Percentiles rank a stretch among this genome's conserved stretches.
Conservation (phyloP, 345 rosid genomes). For the Carallia brachiata region DNA sequence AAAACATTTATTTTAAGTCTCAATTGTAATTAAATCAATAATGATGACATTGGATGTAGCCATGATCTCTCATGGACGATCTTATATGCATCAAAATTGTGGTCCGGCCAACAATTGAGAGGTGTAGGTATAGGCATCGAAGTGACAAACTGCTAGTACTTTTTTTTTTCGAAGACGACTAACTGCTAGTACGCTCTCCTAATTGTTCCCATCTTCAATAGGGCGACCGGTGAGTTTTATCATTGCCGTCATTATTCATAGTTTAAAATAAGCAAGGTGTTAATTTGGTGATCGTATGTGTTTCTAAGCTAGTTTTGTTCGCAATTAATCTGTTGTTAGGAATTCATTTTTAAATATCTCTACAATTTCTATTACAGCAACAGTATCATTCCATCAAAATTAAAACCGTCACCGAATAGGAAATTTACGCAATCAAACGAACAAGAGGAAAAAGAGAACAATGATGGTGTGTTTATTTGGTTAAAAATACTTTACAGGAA, state of each 20-base stretch:
- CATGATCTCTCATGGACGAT: conserved; percentile 3
- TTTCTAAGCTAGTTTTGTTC: too few species aligned
- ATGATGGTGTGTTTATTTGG: too few species aligned
- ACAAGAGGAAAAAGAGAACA: too few species aligned
- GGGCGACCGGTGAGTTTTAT: conserved; percentile 16
- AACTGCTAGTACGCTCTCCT: too few species aligned
- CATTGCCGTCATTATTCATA: conserved; percentile 14
- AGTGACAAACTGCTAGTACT: background rate
- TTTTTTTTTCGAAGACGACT: too few species aligned
- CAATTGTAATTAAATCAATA: conserved; percentile 31
- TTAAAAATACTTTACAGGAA: too few species aligned
- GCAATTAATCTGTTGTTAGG: too few species aligned
- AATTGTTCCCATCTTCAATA: background rate
- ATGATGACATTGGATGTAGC: conserved; percentile 41
- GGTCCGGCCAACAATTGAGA: conserved; percentile 17
- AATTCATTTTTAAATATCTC: too few species aligned
- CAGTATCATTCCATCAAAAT: too few species aligned
- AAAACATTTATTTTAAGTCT: conserved; percentile 27
- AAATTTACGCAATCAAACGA: too few species aligned
- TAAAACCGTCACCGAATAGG: too few species aligned
- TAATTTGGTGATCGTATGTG: conserved; percentile 3
- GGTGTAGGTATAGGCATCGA: conserved; percentile 4
- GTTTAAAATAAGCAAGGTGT: background rate
- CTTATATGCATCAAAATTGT: background rate
- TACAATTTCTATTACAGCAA: too few species aligned